Evolutionary conservation across 2,329 filamentous ascomycete species (phyloP).

Genomic region (Biscogniauxia marginata): DNA sequence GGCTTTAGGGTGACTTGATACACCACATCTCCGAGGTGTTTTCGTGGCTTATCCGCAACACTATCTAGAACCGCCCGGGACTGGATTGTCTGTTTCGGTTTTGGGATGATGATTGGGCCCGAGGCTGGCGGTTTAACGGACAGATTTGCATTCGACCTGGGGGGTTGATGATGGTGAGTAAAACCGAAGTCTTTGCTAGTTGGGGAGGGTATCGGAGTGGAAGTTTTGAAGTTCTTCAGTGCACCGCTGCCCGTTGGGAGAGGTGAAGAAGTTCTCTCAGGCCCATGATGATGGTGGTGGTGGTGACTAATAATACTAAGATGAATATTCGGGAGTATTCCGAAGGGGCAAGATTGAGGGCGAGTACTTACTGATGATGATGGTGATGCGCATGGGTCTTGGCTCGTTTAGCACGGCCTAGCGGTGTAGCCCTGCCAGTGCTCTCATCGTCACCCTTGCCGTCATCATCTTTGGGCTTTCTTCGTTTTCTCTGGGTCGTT

Average conservation of each 20-base stretch:
- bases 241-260: constrained; percentile 40
- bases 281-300: constrained; percentile 58
- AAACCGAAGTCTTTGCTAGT: constrained; percentile 40
- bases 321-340: constrained; percentile 21
- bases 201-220: constrained; percentile 45
- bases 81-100: constrained; percentile 64
- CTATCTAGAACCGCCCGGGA: constrained; percentile 71
- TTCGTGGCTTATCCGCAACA: constrained; percentile 67
- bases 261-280: constrained; percentile 46
- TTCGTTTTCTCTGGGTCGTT: constrained; percentile 54
- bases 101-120: constrained; percentile 47
- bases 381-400: constrained; percentile 66
- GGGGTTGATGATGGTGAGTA: constrained; percentile 52
- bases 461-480: constrained; percentile 78
- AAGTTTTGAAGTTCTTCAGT: constrained; percentile 51
- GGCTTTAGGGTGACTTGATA: constrained; percentile 69
- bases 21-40: constrained; percentile 80
- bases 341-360: not conserved
- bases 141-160: constrained; percentile 37
- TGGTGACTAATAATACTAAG: constrained; percentile 29
- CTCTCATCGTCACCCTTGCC: constrained; percentile 64
- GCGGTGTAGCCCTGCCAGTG: constrained; percentile 61
- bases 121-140: constrained; percentile 30
- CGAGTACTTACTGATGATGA: constrained; percentile 61
- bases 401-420: constrained; percentile 58